These are phyloP conservation scores for Oryza australiensis DNA, from an alignment of 176 grass and related monocot species.

Conservation along the genomic window DNA sequence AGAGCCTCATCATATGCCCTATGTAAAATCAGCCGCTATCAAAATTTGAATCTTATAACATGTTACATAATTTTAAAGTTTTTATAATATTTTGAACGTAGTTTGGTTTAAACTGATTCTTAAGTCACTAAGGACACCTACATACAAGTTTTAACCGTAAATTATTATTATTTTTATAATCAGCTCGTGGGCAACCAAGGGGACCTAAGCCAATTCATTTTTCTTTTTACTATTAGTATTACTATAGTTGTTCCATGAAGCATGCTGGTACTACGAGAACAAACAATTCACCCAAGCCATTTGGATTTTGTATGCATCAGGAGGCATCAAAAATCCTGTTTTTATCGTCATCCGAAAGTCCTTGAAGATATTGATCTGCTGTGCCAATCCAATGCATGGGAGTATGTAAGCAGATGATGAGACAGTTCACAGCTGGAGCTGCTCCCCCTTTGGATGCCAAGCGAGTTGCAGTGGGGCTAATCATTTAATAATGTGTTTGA, in stretches of 20 bases:
- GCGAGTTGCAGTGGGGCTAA: background rate
- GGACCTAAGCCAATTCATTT: slow-evolving; percentile 1
- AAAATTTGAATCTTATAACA: no score
- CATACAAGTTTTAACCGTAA: no score
- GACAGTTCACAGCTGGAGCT: slow-evolving; percentile 43
- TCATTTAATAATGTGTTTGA: slow-evolving; percentile 38
- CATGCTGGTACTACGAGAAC: background rate
- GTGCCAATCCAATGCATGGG: slow-evolving; percentile 11
- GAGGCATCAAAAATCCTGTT: slow-evolving; percentile 8
- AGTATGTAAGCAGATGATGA: slow-evolving; percentile 27
- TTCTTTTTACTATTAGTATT: background rate
- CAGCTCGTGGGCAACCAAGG: no score
- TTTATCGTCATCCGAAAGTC: slow-evolving; percentile 22
- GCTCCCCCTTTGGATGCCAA: slow-evolving; percentile 36
- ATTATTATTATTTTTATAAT: no score
- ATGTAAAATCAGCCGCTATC: no score
- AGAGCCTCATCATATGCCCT: no score
- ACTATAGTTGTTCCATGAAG: background rate
- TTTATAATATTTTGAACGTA: no score
- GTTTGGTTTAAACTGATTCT: no score
- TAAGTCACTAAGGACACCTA: no score
- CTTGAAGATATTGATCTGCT: background rate
- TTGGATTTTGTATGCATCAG: slow-evolving; percentile 26
- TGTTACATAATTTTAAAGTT: no score
- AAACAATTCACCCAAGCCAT: slow-evolving; percentile 9